Percentiles rank a stretch among this genome's conserved stretches.
phyloP scores from a whole-genome alignment of 805 yeast genomes.

The Dipodascus geniculatus region DNA sequence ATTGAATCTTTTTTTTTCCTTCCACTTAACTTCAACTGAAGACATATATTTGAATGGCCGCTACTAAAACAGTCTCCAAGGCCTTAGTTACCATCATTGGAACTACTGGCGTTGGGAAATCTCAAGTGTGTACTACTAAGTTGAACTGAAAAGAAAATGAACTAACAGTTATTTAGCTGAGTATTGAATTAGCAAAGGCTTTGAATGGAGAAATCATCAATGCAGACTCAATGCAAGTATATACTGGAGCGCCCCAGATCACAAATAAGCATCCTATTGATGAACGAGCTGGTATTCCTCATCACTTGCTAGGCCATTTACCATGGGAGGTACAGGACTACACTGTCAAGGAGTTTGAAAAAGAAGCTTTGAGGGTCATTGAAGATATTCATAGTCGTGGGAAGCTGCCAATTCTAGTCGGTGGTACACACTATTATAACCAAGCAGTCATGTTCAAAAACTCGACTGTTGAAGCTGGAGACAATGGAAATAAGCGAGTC shows the following conservation, averaged over 20 bases:
- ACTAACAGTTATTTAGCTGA: slow-evolving; percentile 32
- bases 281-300: slow-evolving; percentile 65
- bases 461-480: slow-evolving; percentile 37
- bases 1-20: not conserved
- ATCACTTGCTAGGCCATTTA: slow-evolving; percentile 81
- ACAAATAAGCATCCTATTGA: slow-evolving; percentile 85
- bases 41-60: not conserved
- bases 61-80: slow-evolving; percentile 7
- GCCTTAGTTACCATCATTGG: slow-evolving; percentile 66
- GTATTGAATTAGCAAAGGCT: slow-evolving; percentile 65
- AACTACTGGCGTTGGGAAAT: slow-evolving; percentile 95
- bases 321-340: slow-evolving; percentile 66
- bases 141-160: not conserved
- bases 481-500: slow-evolving; percentile 7
- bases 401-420: slow-evolving; percentile 78
- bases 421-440: slow-evolving; percentile 92
- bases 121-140: slow-evolving; percentile 47
- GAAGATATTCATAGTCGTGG: slow-evolving; percentile 53
- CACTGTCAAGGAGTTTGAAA: slow-evolving; percentile 62
- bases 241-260: slow-evolving; percentile 56
- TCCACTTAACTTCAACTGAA: not conserved
- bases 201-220: slow-evolving; percentile 84
- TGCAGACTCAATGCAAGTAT: slow-evolving; percentile 97
- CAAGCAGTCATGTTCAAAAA: slow-evolving; percentile 67
- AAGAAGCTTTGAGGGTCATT: slow-evolving; percentile 51